A percentile compares a stretch with the other conserved stretches of the same genome.
These are phyloP conservation scores for Diaporthe vexans DNA, from an alignment of 2,329 filamentous ascomycete genomes.

Conservation along the genomic window DNA sequence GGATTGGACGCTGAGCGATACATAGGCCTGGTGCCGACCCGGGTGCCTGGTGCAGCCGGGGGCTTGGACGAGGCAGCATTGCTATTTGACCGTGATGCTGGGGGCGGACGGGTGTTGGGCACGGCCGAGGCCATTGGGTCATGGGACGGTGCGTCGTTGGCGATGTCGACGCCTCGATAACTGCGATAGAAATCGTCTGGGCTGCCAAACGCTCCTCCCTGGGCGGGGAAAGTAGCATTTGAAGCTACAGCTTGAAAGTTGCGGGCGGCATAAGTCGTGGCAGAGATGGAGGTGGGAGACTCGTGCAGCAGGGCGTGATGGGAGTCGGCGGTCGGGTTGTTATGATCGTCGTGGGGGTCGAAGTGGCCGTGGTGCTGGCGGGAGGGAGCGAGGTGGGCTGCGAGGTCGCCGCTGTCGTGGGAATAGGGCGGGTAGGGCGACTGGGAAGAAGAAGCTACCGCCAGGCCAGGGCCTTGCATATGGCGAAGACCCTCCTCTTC, in stretches of 20 bases:
- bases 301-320: constrained; percentile 28
- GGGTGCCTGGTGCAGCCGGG: constrained; percentile 54
- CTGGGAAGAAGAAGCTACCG: constrained; percentile 51
- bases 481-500: constrained; percentile 57
- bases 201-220: constrained; percentile 56
- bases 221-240: constrained; percentile 50
- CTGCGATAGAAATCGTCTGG: constrained; percentile 70
- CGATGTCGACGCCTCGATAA: constrained; percentile 57
- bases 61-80: constrained; percentile 65
- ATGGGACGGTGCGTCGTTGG: constrained; percentile 52
- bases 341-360: constrained; percentile 44
- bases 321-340: constrained; percentile 41
- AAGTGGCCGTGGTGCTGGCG: constrained; percentile 46
- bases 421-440: constrained; percentile 46
- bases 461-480: constrained; percentile 46
- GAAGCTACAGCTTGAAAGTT: constrained; percentile 56
- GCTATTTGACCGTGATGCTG: constrained; percentile 63
- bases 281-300: constrained; percentile 45
- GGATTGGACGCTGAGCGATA: constrained; percentile 71
- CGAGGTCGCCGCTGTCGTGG: constrained; percentile 48
- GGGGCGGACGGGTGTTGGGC: constrained; percentile 58
- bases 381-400: constrained; percentile 43
- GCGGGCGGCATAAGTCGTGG: constrained; percentile 54
- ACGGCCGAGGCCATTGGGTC: constrained; percentile 54
- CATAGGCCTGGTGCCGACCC: constrained; percentile 57